Evolutionary conservation across 768 basidiomycete genomes (phyloP), one percentile per base, ranked within the genome.

Genomic region (Pisolithus sp.): DNA sequence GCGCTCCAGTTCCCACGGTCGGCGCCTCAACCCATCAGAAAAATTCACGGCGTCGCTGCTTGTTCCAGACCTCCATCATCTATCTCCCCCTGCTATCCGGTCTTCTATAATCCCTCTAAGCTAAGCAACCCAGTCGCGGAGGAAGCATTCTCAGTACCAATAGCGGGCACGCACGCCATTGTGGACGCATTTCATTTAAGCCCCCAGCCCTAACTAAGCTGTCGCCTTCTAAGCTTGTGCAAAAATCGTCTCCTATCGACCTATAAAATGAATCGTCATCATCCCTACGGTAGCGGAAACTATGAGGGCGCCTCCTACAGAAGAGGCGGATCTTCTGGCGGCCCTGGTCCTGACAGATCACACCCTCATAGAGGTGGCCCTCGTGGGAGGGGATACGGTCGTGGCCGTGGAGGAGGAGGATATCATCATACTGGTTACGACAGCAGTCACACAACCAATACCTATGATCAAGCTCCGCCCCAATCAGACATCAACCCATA

Each of bases 201-300:
- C 55, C 53, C 53, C 13, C 4, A 4, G 34, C 34, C 34, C 13
- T 34, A 34, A 34, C 34, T 34, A 34, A 34, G 34, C 34, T 34
- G 53, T 53, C 48, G 38, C 53, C 57, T 65, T 57, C 61, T 57
- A 65, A 67, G 39, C 53, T 51, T 51, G 53, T 64, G 50, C 53
- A 56, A 57, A 54, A 43, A 13, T 46, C 56, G 54, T 48, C 57
- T 51, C 48, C 45, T 61, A 30, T 58, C 61, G 47, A 61, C 53
- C 62, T 39, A 53, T 64, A 65, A 65, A 67, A 92, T 93, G 89
- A 89, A 90, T 71, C 87, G 89, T 64, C 89, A 91, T 72, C 88
- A 92, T 79, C 90, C 90, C 23, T 93, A 93, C 71, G 80, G 80
- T 60, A 77, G 56, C 54, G 65, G 76, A 57, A 71, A 73, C 63